phyloP scores from a whole-genome alignment of 106 monocot genomes.

The Agapanthus africanus region DNA sequence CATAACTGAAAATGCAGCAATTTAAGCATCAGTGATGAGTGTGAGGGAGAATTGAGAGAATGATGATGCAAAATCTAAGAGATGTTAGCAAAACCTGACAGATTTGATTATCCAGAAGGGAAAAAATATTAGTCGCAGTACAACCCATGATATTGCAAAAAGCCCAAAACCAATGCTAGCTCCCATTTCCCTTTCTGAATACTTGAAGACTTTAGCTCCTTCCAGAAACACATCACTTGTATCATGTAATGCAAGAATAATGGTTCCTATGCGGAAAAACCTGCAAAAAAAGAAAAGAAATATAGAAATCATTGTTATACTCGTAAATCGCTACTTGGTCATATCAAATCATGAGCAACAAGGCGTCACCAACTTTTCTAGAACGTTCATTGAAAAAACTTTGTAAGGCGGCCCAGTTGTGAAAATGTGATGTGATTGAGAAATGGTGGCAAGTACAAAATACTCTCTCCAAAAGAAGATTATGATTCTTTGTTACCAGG shows the following conservation, averaged over 20 bases:
- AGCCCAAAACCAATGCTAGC: slow-evolving; percentile 79
- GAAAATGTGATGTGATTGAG: no score
- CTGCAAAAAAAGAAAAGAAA: no score
- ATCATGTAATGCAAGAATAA: slow-evolving; percentile 86
- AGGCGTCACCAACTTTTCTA: no score
- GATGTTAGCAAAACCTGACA: no score
- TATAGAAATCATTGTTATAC: no score
- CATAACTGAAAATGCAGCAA: slow-evolving; percentile 37
- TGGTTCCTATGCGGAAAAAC: slow-evolving; percentile 76
- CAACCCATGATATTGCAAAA: slow-evolving; percentile 81
- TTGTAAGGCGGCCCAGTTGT: neutral
- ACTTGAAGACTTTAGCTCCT: slow-evolving; percentile 88
- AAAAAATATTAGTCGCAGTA: slow-evolving; percentile 68
- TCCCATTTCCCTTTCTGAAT: slow-evolving; percentile 68
- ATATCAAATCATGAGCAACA: no score
- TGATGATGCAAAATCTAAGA: neutral
- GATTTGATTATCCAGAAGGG: slow-evolving; percentile 84
- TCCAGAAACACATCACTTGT: slow-evolving; percentile 86
- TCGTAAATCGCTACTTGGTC: neutral
- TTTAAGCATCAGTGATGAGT: no score
- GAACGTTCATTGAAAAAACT: no score
- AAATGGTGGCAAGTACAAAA: no score
- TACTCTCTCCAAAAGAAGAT: neutral
- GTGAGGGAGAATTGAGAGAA: no score
- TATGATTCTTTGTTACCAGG: neutral